Conservation (phyloP, 345 rosid genomes). For the Eucalyptus victrix region DNA sequence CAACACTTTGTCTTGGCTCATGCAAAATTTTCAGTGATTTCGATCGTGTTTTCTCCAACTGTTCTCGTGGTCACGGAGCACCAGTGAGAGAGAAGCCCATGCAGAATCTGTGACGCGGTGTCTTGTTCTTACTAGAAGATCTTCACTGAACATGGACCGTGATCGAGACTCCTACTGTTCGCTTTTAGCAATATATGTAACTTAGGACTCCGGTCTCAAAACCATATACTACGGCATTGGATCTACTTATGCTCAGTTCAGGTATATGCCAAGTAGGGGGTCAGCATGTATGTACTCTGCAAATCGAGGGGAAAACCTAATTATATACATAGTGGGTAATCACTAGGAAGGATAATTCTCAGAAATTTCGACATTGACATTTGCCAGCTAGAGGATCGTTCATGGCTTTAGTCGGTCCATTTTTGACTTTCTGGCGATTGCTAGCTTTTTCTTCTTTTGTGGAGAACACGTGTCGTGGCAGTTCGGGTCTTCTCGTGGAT, state of each 20-base stretch:
- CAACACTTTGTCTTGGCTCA: slow-evolving; percentile 5
- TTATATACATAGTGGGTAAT: background rate
- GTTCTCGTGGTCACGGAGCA: background rate
- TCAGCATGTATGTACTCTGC: background rate
- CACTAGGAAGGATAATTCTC: background rate
- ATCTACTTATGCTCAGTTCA: background rate
- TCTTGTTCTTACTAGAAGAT: background rate
- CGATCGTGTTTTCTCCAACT: background rate
- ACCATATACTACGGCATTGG: background rate
- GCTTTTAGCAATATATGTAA: background rate
- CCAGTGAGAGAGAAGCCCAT: background rate
- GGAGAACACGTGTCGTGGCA: background rate
- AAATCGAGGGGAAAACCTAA: background rate
- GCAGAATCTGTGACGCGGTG: background rate
- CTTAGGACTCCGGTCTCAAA: background rate
- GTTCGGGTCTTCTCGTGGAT: background rate
- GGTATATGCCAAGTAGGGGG: background rate
- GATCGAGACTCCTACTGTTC: background rate
- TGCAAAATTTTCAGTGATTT: background rate
- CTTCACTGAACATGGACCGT: background rate
- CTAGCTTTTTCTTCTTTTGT: background rate
- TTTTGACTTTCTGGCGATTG: background rate
- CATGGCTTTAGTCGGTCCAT: background rate
- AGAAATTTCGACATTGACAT: background rate
- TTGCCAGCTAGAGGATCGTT: background rate